Evolutionary conservation across 257 asterid genomes (phyloP), one percentile per base, ranked within the genome.

Genomic region (Nicotiana tomentosiformis): DNA sequence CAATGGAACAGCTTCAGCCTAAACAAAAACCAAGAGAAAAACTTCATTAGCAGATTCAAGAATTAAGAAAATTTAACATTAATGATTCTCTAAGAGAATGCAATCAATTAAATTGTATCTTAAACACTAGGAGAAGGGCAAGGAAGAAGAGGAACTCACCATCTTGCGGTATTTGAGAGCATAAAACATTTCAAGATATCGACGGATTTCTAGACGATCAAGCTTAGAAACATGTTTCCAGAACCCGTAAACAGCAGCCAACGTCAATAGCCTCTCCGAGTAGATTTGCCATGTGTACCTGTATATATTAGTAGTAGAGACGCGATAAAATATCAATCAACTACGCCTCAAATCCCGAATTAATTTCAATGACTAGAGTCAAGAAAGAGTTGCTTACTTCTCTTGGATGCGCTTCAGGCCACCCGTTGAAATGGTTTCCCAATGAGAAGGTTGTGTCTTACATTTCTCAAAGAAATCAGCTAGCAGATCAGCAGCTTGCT

Each of bases 201-300:
- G 94, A 37, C 97, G 88, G 58, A 91, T 94, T 89, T 92, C 98
- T 32, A 83, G 92, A 66, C 98, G 96, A 83, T 96, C 98, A 8
- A 93, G 93, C 88, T 96, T 93, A 7, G 98, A 94, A 29, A 94
- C 97, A 56, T 94, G 83, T 29, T 94, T 96, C 98, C 97, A 94
- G 87, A 96, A 96, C 16, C 99, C 99, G 46, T 96, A 96, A 65
- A 96, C 98, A 11, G 98, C 98, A 5, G 99, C 98, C 88, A 96
- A 66, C 0, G 96, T 96, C 94, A 96, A 65, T 33, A 96, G 57
- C 88, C 98, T 87, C 46, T 90, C 93, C 0, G 99, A 96, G 83
- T 96, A 94, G 78, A 94, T 96, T 86, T 93, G 94, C 99, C 98
- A 96, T 4, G 98, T 96, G 83, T 89, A 94, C 90, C 99, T 96